phyloP scores from a whole-genome alignment of 371 early-diverging fungal species.

The Haplosporangium sp. region DNA sequence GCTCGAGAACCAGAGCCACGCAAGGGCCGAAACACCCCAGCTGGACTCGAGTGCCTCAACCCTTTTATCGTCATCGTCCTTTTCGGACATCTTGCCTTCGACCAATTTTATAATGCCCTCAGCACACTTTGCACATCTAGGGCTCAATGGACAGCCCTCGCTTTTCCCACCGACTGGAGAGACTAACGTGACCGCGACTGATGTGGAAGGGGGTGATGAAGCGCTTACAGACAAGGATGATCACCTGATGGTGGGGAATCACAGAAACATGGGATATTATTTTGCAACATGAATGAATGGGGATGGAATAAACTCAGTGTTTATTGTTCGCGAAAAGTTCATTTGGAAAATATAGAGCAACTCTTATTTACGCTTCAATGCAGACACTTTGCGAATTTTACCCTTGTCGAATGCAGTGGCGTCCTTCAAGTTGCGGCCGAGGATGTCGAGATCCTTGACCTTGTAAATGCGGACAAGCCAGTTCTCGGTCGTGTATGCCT shows the following conservation, averaged over 20 bases:
- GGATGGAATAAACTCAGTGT: too few species aligned
- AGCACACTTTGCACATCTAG: conserved; percentile 39
- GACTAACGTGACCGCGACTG: background rate
- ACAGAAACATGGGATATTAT: background rate
- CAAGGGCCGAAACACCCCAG: conserved; percentile 30
- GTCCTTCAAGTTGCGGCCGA: conserved; percentile 84
- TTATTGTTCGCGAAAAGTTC: too few species aligned
- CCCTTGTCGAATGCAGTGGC: conserved; percentile 75
- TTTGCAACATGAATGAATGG: background rate
- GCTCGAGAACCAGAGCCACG: background rate
- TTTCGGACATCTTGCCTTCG: conserved; percentile 23
- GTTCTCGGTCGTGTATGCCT: conserved; percentile 91
- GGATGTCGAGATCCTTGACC: conserved; percentile 92
- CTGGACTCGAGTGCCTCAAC: conserved; percentile 33
- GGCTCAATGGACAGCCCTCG: conserved; percentile 19
- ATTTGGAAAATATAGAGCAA: too few species aligned
- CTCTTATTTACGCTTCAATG: conserved; percentile 26
- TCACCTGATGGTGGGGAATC: background rate
- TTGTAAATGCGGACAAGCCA: conserved; percentile 98
- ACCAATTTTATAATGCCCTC: conserved; percentile 4
- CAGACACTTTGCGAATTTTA: conserved; percentile 46
- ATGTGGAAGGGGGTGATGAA: background rate
- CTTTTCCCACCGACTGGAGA: too few species aligned
- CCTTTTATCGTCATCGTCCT: conserved; percentile 18
- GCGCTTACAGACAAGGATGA: background rate